Base-by-base conservation (phyloP, 1,139 yeast species). In the Pichia sp. region DNA sequence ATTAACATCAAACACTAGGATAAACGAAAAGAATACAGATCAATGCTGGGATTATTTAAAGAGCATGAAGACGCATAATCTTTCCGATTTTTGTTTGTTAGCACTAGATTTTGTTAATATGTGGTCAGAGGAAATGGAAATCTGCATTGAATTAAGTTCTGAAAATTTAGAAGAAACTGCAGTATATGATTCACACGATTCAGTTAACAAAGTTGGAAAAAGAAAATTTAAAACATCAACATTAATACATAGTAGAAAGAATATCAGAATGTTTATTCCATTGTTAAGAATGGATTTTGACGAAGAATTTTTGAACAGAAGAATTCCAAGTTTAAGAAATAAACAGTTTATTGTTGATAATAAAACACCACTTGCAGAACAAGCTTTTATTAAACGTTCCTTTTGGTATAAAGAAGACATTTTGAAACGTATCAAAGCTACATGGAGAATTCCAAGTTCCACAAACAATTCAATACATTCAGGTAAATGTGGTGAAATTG, bases 361-460 rank as follows among this genome's bases (percentile, higher is more conserved):
- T 45, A 75, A 73, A 45, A 68, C 79, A 0, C 79, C 76, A 3
- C 75, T 66, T 57, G 82, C 75, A 49, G 85, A 76, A 50, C 71
- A 67, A 54, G 62, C 55, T 40, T 73, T 68, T 45, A 74, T 80
- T 66, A 73, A 79, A 51, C 81, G 80, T 54, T 68, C 77, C 7
- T 92, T 89, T 63, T 92, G 98, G 98, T 75, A 85, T 50, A 69
- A 95, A 48, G 80, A 84, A 49, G 72, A 74, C 48, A 63, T 92
- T 2, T 67, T 92, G 47, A 72, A 74, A 40, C 70, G 71, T 27
- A 58, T 92, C 15, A 63, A 66, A 4, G 96, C 95, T 2, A 56
- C 64, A 2, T 90, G 97, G 97, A 61, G 56, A 18, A 67, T 72
- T 16, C 47, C 59, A 4, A 53, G 52, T 3, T 36, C 43, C 5